Evolutionary conservation across 129 eudicot genomes (phyloP).

Genomic region (Lactuca saligna): DNA sequence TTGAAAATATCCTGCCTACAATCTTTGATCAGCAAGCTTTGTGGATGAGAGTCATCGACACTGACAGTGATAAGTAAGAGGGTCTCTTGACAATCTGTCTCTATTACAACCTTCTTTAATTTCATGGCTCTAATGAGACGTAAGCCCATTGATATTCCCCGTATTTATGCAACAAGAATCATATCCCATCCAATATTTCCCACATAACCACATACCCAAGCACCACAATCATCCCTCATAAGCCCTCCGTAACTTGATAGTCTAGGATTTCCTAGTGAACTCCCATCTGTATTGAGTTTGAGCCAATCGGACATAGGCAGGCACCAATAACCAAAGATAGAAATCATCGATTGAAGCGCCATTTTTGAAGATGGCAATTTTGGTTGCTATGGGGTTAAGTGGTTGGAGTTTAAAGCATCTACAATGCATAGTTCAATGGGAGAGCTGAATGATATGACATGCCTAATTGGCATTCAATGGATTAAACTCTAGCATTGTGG

Average conservation of each 20-base stretch:
- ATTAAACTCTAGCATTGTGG: no score
- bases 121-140: constrained; percentile 11
- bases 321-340: background rate
- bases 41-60: constrained; percentile 16
- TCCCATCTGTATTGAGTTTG: constrained; percentile 32
- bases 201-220: constrained; percentile 14
- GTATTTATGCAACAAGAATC: constrained; percentile 6
- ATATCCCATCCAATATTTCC: constrained; percentile 9
- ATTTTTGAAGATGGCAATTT: background rate
- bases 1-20: background rate
- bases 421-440: no score
- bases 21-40: background rate
- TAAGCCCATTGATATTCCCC: constrained; percentile 13
- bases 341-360: background rate
- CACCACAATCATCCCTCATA: constrained; percentile 9
- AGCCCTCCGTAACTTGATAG: constrained; percentile 25
- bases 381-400: background rate
- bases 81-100: constrained; percentile 25
- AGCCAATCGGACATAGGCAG: constrained; percentile 8
- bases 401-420: no score
- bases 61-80: constrained; percentile 9
- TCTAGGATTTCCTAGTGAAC: constrained; percentile 15
- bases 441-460: no score
- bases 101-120: constrained; percentile 7
- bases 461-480: no score